Evolutionary conservation across 2,329 filamentous ascomycete genomes (phyloP), one percentile per base, ranked within the genome.

Genomic region (Septoria linicola): DNA sequence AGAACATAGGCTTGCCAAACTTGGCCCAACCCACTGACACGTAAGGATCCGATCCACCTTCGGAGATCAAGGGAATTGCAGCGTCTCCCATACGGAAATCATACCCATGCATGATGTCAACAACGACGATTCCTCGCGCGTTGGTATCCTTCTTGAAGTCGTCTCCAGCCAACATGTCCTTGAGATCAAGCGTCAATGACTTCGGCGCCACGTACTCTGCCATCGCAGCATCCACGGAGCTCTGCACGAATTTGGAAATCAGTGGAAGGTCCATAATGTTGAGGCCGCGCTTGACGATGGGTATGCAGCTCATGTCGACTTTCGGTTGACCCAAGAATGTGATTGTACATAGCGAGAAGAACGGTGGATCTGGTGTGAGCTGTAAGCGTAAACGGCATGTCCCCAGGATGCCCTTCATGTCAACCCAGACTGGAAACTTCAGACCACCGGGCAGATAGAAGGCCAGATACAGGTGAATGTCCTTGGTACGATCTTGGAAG

Each of bases 151-250:
- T 88, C 68, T 89, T 89, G 72, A 86, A 89, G 61, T 89, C 86
- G 51, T 88, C 85, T 3, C 87, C 87, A 6, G 87, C 78, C 10
- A 90, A 77, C 83, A 89, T 89, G 53, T 88, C 84, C 65, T 88
- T 87, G 27, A 90, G 72, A 64, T 89, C 83, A 4, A 89, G 72
- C 0, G 86, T 88, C 45, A 89, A 70, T 49, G 83, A 87, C 70
- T 88, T 88, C 0, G 87, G 87, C 0, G 87, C 86, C 1, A 89
- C 87, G 57, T 89, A 89, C 64, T 88, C 81, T 0, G 85, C 83
- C 63, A 88, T 76, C 0, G 87, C 85, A 1, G 87, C 85, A 59
- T 88, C 84, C 43, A 89, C 82, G 1, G 85, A 81, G 0, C 82
- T 85, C 60, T 89, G 85, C 2, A 89, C 85, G 59, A 89, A 89